A percentile compares a stretch with the other conserved stretches of the same genome.
Evolutionary conservation across 345 rosid species (phyloP).

Genomic region (Balakata baccata): DNA sequence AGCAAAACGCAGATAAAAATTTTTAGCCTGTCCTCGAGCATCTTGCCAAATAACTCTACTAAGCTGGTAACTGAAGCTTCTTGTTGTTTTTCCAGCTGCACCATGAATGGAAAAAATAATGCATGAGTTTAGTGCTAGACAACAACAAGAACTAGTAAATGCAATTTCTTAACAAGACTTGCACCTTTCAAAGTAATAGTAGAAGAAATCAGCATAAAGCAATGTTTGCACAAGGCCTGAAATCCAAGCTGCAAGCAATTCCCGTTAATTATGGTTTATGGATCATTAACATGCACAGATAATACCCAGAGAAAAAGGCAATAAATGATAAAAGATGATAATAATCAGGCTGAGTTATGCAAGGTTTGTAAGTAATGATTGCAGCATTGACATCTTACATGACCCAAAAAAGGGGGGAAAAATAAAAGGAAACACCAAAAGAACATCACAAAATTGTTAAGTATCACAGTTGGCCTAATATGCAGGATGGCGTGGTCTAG

Average conservation of each 20-base stretch:
- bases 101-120: not conserved
- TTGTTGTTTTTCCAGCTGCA: slow-evolving; percentile 87
- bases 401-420: too few relatives aligned
- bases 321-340: not conserved
- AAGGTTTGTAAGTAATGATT: too few relatives aligned
- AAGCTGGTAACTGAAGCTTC: slow-evolving; percentile 82
- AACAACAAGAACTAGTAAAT: not conserved
- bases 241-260: slow-evolving; percentile 65
- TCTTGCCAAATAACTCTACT: slow-evolving; percentile 22
- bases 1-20: too few relatives aligned
- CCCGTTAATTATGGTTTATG: not conserved
- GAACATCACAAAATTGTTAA: too few relatives aligned
- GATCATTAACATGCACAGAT: not conserved
- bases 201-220: slow-evolving; percentile 81
- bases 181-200: slow-evolving; percentile 73
- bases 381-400: too few relatives aligned
- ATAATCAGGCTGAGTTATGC: not conserved
- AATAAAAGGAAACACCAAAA: too few relatives aligned
- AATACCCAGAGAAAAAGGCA: not conserved
- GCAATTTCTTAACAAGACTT: not conserved
- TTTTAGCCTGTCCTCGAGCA: not conserved
- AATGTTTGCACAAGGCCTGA: slow-evolving; percentile 66
- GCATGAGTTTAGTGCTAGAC: not conserved
- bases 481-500: too few relatives aligned
- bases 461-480: not conserved